These are phyloP conservation scores for Tetrapisispora nanseiensis DNA, from an alignment of 805 yeast genomes.

Conservation along the genomic window DNA sequence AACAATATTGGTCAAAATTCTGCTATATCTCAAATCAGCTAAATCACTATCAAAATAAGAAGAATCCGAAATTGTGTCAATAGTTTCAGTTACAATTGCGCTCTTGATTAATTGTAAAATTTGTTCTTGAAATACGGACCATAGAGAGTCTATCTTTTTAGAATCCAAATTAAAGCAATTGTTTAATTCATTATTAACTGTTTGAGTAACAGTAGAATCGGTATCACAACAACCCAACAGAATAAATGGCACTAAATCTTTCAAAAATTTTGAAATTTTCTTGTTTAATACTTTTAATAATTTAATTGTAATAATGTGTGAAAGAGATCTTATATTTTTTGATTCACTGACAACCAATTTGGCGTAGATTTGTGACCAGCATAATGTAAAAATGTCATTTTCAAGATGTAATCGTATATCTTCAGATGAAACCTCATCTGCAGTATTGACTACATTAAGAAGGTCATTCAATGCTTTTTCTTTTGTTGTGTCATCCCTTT, in stretches of 20 bases:
- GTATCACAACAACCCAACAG: conserved; percentile 60
- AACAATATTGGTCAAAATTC: conserved; percentile 45
- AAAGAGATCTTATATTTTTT: conserved; percentile 45
- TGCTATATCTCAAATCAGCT: conserved; percentile 48
- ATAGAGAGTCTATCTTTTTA: conserved; percentile 45
- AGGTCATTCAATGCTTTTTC: conserved; percentile 66
- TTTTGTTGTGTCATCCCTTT: conserved; percentile 75
- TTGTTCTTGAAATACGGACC: conserved; percentile 49
- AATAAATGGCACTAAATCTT: conserved; percentile 66
- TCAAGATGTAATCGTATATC: not conserved
- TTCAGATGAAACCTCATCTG: conserved; percentile 7
- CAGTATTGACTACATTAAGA: conserved; percentile 25
- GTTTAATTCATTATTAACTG: conserved; percentile 39
- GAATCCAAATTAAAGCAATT: conserved; percentile 48
- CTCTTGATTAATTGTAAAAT: conserved; percentile 47
- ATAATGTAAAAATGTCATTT: conserved; percentile 47
- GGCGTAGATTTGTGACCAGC: conserved; percentile 77
- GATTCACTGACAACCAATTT: conserved; percentile 67
- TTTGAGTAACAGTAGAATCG: conserved; percentile 49
- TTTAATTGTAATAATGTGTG: conserved; percentile 58
- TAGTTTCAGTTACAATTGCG: conserved; percentile 45
- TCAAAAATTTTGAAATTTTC: conserved; percentile 52
- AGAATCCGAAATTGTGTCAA: conserved; percentile 62
- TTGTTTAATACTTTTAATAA: conserved; percentile 45
- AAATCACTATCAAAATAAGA: conserved; percentile 60